Percentiles rank a stretch among this genome's conserved stretches.
Evolutionary conservation across 177 flowering plant genomes (phyloP).

Genomic region (Tripterygium wilfordii): DNA sequence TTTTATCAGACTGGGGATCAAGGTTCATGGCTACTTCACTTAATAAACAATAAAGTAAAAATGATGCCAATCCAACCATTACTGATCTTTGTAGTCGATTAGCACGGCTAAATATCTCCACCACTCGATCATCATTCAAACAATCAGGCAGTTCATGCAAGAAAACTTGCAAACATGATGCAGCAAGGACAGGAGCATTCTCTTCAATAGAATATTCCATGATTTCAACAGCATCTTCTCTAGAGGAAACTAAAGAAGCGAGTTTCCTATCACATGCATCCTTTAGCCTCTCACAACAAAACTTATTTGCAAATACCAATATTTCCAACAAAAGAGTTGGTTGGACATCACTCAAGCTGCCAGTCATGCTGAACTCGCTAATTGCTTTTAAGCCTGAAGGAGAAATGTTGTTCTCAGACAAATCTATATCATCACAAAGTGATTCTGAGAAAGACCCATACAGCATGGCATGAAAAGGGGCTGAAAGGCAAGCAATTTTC

Average conservation of each 20-base stretch:
- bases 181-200: slow-evolving; percentile 66
- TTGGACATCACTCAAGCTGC: slow-evolving; percentile 43
- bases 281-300: slow-evolving; percentile 85
- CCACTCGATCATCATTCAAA: slow-evolving; percentile 58
- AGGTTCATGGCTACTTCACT: slow-evolving; percentile 74
- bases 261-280: slow-evolving; percentile 90
- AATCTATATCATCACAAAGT: slow-evolving; percentile 58
- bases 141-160: slow-evolving; percentile 78
- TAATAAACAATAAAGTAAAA: slow-evolving; percentile 72
- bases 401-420: slow-evolving; percentile 78
- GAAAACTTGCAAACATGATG: slow-evolving; percentile 85
- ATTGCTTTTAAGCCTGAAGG: slow-evolving; percentile 60
- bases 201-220: slow-evolving; percentile 83
- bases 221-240: slow-evolving; percentile 77
- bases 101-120: slow-evolving; percentile 48
- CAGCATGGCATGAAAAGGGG: slow-evolving; percentile 92
- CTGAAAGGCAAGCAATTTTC: slow-evolving; percentile 71
- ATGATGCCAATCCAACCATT: slow-evolving; percentile 75
- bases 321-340: slow-evolving; percentile 72
- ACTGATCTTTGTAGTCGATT: slow-evolving; percentile 43
- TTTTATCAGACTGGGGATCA: slow-evolving; percentile 60
- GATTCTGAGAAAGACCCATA: slow-evolving; percentile 88
- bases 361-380: slow-evolving; percentile 58
- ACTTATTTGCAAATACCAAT: slow-evolving; percentile 76
- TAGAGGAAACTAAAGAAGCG: slow-evolving; percentile 63